Conservation (phyloP, 352 stramenopile species). For the Blastocystis sp. region DNA sequence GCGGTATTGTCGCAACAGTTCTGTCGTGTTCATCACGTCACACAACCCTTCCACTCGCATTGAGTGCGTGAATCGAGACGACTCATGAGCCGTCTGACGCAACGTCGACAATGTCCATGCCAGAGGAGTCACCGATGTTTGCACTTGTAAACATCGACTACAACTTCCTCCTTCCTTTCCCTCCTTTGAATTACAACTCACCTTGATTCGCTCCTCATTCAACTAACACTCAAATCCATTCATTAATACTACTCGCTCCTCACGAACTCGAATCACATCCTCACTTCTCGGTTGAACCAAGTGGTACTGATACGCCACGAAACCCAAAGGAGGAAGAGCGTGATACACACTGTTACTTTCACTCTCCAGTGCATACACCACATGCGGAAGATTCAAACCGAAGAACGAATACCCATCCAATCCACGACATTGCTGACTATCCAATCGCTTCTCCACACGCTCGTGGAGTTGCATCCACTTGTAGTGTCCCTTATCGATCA, state of each 20-base stretch:
- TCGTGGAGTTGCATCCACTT: neutral
- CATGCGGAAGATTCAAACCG: neutral
- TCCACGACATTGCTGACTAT: neutral
- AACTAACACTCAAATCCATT: neutral
- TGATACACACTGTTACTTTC: slow-evolving; percentile 1
- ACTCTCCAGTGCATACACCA: neutral
- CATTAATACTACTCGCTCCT: neutral
- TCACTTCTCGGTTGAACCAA: neutral
- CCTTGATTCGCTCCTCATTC: neutral
- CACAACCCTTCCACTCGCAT: neutral
- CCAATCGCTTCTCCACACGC: neutral
- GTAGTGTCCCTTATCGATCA: neutral
- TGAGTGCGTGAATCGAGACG: neutral
- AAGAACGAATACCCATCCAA: slow-evolving; percentile 32
- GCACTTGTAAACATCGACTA: neutral
- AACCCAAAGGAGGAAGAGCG: neutral
- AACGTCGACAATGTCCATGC: slow-evolving; percentile 27
- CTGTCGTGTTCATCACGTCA: neutral
- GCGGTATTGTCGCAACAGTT: slow-evolving; percentile 14
- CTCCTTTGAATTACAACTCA: neutral
- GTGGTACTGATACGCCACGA: neutral
- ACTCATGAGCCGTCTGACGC: neutral
- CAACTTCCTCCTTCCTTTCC: neutral
- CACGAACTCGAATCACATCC: slow-evolving; percentile 1
- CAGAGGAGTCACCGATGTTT: neutral